Percentiles rank a stretch among this genome's conserved stretches.
These are phyloP conservation scores for Xylaria nigripes DNA, from an alignment of 495 filamentous ascomycete species.

Conservation along the genomic window DNA sequence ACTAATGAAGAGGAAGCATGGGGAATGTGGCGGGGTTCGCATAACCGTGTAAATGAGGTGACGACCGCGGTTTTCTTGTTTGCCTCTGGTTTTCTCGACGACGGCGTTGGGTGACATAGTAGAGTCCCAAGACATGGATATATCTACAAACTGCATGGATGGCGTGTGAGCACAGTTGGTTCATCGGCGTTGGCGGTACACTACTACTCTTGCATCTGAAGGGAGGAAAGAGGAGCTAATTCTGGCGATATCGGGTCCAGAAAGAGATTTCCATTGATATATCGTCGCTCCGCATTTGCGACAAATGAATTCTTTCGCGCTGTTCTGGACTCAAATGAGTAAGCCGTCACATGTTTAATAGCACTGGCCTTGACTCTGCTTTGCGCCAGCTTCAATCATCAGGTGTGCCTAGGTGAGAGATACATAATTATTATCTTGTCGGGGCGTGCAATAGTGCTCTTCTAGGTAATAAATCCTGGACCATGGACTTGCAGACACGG, in stretches of 20 bases:
- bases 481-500: too few relatives aligned
- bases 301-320: too few relatives aligned
- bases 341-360: too few relatives aligned
- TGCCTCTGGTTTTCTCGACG: not conserved
- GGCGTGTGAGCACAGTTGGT: not conserved
- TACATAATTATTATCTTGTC: too few relatives aligned
- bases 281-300: not conserved
- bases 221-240: not conserved
- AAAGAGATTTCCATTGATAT: not conserved
- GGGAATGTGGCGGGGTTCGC: not conserved
- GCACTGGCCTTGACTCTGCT: too few relatives aligned
- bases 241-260: not conserved
- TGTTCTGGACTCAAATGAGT: too few relatives aligned
- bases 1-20: not conserved
- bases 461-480: too few relatives aligned
- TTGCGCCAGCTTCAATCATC: too few relatives aligned
- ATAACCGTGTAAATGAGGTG: not conserved
- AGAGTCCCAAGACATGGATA: not conserved
- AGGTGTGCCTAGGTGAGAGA: too few relatives aligned
- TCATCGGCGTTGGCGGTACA: not conserved
- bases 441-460: too few relatives aligned
- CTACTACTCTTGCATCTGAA: slow-evolving; percentile 1
- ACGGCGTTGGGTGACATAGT: slow-evolving; percentile 2
- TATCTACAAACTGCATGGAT: slow-evolving; percentile 1
- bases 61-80: not conserved